Conservation (phyloP, 2,329 filamentous ascomycete genomes). For the Trichoderma breve region DNA sequence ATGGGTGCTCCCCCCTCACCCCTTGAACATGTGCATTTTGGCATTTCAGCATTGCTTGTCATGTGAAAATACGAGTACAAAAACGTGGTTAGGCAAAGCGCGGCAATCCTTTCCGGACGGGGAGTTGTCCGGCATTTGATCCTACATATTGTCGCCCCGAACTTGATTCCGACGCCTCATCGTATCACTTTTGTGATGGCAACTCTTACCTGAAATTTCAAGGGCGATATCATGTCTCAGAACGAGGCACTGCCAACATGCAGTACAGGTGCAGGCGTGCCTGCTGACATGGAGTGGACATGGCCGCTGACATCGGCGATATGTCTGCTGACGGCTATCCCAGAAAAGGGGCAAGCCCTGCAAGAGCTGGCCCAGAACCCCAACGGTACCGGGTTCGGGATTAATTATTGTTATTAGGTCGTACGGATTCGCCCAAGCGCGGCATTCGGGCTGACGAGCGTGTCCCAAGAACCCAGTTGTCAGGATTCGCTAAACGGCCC, state of each 20-base stretch:
- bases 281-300: background rate
- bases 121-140: background rate
- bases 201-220: background rate
- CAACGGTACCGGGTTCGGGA: background rate
- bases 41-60: background rate
- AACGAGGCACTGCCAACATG: background rate
- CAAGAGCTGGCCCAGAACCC: background rate
- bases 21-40: background rate
- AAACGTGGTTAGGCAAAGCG: background rate
- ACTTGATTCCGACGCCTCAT: background rate
- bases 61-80: background rate
- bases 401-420: background rate
- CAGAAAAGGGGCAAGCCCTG: background rate
- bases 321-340: background rate
- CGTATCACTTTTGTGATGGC: background rate
- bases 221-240: background rate
- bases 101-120: background rate
- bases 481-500: slow-evolving; percentile 8
- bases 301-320: background rate
- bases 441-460: background rate
- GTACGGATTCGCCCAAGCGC: background rate
- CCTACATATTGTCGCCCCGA: background rate
- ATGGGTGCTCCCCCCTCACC: background rate
- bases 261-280: background rate
- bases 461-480: background rate